Evolutionary conservation across 129 eudicot genomes (phyloP).

Genomic region (Chrysanthemum seticuspe): DNA sequence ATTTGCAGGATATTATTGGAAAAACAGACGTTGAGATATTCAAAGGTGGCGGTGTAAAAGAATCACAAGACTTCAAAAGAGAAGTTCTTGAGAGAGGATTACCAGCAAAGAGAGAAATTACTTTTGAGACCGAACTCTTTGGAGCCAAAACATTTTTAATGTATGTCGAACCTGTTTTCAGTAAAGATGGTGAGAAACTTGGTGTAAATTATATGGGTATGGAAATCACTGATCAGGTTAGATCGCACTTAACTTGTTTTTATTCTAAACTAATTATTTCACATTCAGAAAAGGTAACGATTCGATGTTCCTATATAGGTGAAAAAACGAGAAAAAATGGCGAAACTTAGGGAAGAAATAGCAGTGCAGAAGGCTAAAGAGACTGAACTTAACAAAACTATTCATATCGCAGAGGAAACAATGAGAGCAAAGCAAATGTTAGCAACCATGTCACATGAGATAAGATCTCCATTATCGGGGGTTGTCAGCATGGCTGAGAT

Average conservation of each 20-base stretch:
- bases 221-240: constrained; percentile 99
- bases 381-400: constrained; percentile 90
- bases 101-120: constrained; percentile 89
- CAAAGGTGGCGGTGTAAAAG: constrained; percentile 84
- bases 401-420: constrained; percentile 98
- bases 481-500: constrained; percentile 93
- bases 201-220: constrained; percentile 96
- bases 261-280: background rate
- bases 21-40: constrained; percentile 91
- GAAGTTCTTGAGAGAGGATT: constrained; percentile 86
- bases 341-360: constrained; percentile 86
- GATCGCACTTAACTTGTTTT: background rate
- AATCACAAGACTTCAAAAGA: constrained; percentile 87
- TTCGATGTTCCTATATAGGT: constrained; percentile 43
- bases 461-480: constrained; percentile 91
- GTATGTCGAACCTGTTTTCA: constrained; percentile 89
- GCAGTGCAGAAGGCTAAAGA: constrained; percentile 97
- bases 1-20: constrained; percentile 81
- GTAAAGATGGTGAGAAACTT: constrained; percentile 77
- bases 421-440: constrained; percentile 98
- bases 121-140: constrained; percentile 81
- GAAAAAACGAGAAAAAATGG: constrained; percentile 83
- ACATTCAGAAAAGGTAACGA: background rate
- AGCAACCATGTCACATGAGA: constrained; percentile 99
- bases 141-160: constrained; percentile 85